Conservation (phyloP, 1,284 basidiomycete genomes). For the Uromyces viciae-fabae region DNA sequence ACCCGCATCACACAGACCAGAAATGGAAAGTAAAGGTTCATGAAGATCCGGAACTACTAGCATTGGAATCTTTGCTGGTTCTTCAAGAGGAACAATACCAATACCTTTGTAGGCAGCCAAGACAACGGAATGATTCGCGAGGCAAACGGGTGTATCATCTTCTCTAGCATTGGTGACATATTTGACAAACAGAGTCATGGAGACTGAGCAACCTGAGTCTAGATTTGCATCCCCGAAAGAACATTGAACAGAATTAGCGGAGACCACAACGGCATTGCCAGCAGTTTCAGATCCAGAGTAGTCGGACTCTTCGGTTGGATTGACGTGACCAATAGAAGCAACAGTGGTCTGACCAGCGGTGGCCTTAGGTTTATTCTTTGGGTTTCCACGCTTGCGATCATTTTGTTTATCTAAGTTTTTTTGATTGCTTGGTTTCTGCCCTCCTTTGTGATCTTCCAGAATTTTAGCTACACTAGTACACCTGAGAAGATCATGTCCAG, state of each 20-base stretch:
- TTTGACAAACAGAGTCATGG: background rate
- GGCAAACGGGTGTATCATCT: background rate
- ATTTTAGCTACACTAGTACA: background rate
- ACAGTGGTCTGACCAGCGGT: background rate
- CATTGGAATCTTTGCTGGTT: background rate
- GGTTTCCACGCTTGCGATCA: background rate
- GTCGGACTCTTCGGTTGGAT: background rate
- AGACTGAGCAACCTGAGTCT: constrained; percentile 1
- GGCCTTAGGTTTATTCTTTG: background rate
- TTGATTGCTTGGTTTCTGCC: background rate
- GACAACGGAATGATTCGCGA: background rate
- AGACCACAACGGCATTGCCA: background rate
- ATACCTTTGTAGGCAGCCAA: background rate
- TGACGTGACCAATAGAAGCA: background rate
- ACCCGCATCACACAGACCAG: background rate
- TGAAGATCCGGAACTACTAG: background rate
- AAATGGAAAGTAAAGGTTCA: constrained; percentile 8
- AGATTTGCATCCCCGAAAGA: background rate
- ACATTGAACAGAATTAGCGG: no score
- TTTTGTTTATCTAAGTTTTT: background rate
- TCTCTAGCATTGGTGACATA: background rate
- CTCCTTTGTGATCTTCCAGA: background rate
- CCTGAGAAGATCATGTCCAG: background rate
- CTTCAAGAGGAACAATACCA: background rate
- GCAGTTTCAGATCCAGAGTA: background rate